Percentiles rank a stretch among this genome's conserved stretches.
Conservation (phyloP, 2,329 filamentous ascomycete species). For the Pestalotiopsis sp. region DNA sequence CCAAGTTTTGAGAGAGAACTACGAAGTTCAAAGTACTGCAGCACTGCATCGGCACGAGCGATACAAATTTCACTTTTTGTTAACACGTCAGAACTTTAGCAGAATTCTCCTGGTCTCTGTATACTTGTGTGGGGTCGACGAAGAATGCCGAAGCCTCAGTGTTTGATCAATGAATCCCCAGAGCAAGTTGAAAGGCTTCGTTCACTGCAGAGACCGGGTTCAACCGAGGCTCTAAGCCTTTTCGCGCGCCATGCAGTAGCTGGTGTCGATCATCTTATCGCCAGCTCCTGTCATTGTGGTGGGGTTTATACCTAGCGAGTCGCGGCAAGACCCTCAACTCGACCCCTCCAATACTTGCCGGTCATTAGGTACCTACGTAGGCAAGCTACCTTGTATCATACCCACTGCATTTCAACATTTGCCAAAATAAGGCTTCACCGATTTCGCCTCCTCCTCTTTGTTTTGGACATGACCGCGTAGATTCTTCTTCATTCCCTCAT, state of each 20-base stretch:
- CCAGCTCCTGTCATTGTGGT: not conserved
- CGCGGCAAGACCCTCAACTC: not conserved
- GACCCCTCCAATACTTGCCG: not conserved
- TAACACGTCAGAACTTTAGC: too few species aligned
- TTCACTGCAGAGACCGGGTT: not conserved
- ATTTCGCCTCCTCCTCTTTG: not conserved
- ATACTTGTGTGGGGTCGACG: too few species aligned
- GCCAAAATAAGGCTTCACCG: not conserved
- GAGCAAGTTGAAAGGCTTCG: not conserved
- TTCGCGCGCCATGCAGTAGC: not conserved
- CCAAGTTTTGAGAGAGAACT: slow-evolving; percentile 1
- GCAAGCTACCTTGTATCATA: not conserved
- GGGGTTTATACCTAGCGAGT: not conserved
- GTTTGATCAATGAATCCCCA: too few species aligned
- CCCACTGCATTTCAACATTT: not conserved
- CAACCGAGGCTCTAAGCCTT: not conserved
- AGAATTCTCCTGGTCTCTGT: too few species aligned
- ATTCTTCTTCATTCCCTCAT: not conserved
- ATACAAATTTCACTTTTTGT: not conserved
- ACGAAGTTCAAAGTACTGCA: not conserved
- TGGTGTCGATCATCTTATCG: not conserved
- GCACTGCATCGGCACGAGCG: not conserved
- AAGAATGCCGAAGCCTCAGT: too few species aligned
- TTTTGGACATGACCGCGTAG: not conserved
- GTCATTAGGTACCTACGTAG: not conserved